Base-by-base conservation (phyloP, 208 protist species). In the Leishmania turanica region DNA sequence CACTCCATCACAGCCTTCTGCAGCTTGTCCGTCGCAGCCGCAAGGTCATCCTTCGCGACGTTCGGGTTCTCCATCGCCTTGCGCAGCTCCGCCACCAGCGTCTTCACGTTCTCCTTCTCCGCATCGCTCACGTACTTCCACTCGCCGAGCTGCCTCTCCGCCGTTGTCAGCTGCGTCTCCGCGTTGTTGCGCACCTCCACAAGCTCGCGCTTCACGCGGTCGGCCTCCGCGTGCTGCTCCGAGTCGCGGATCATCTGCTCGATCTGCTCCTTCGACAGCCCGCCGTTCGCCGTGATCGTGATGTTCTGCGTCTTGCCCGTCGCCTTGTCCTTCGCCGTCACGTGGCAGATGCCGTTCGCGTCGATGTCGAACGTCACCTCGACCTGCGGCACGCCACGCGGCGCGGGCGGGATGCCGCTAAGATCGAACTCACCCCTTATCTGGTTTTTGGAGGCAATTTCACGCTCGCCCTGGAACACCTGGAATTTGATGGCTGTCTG, bases 291-390 rank as follows among this genome's bases (percentile, higher is more conserved):
- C 0, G 94, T 90, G 77, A 99, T 99, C 8, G 93, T 98, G 85
- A 99, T 99, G 76, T 93, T 90, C 87, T 99, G 95, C 42, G 77
- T 91, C 45, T 97, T 97, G 66, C 98, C 98, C 0, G 98, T 99
- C 13, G 96, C 95, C 91, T 99, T 99, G 91, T 99, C 99, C 87
- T 96, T 77, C 0, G 99, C 99, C 21, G 93, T 93, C 13, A 99
- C 99, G 84, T 99, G 98, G 69, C 99, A 95, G 90, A 99, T 99
- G 71, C 98, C 98, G 88, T 99, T 99, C 40, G 98, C 98, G 90
- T 99, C 99, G 84, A 99, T 99, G 88, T 99, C 98, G 89, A 99
- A 99, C 37, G 95, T 99, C 76, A 99, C 99, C 88, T 99, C 98
- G 53, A 99, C 97, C 89, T 99, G 88, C 31, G 98, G 89, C 58